These are phyloP conservation scores for Volvox carteri DNA, from an alignment of 163 green algal genomes.

Conservation along the genomic window DNA sequence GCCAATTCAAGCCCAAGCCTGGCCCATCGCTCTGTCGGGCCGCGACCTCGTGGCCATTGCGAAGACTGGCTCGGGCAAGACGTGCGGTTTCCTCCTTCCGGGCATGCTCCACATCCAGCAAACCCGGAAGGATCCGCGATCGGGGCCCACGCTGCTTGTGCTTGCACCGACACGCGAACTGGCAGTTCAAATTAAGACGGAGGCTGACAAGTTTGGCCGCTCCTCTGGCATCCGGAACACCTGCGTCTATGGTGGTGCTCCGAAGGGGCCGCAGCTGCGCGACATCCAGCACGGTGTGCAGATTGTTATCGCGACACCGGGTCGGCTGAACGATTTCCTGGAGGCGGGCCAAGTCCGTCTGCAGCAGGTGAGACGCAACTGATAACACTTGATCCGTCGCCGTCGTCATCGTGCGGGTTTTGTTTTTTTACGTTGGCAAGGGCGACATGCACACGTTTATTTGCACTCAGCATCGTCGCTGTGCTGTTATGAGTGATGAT, in stretches of 20 bases:
- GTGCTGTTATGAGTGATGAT: too few species aligned
- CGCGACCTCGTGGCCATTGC: conserved; percentile 94
- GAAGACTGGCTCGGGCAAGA: conserved; percentile 98
- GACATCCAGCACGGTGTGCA: conserved; percentile 82
- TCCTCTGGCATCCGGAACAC: conserved; percentile 91
- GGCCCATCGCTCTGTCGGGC: conserved; percentile 88
- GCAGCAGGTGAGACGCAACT: conserved; percentile 30
- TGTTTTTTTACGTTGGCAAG: too few species aligned
- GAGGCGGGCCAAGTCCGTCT: conserved; percentile 65
- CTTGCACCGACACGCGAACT: conserved; percentile 90
- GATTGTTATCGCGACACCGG: conserved; percentile 95
- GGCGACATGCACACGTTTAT: too few species aligned
- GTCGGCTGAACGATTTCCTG: conserved; percentile 91
- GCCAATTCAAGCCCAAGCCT: conserved; percentile 94
- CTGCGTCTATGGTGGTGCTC: conserved; percentile 96
- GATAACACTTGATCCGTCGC: too few species aligned
- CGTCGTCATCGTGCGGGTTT: too few species aligned
- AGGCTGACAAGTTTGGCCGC: conserved; percentile 96
- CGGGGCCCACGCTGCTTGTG: conserved; percentile 86
- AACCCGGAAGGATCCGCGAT: conserved; percentile 66
- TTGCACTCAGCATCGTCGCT: too few species aligned
- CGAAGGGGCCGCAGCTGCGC: conserved; percentile 94
- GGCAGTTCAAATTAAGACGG: conserved; percentile 89
- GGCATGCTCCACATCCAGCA: conserved; percentile 94
- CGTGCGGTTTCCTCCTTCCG: conserved; percentile 95